Base-by-base conservation (phyloP, 192 early-diverging fungal species). In the Chytriomyces confervae region DNA sequence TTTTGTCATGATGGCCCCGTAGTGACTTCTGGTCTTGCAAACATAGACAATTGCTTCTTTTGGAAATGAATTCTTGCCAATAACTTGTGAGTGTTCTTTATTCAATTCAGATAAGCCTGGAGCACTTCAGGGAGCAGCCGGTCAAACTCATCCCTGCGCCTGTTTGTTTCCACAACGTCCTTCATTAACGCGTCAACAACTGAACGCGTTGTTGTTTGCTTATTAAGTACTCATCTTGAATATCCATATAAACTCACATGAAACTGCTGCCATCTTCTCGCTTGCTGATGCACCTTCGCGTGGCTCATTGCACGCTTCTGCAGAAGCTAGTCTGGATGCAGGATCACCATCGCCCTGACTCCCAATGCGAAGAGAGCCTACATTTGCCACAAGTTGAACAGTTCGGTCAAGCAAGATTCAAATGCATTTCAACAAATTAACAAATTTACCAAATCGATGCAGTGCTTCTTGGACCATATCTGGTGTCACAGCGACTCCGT, bases 391-490 rank as follows among this genome's bases (percentile, higher is more conserved):
- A 23, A 29, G 18, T 43, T 65, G 1, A 23, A 2, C 11, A 4
- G 63, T 29, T 13, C 20, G 2, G 24, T 29, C 13, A 13, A 13
- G 63, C 63, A 65, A 65, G 24, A 6, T 4, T 27, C 18, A 13
- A 1, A 43, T 13, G 24, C 13, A 23, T 13, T 43, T 65, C 13
- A 29, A 43, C 20, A 27, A 20, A 27, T 13, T 2, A 65, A 29
- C 16, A 23, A 43, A 16, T 5, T 63, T 74, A 83, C 82, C 78
- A 63, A 80, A 83, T 50, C 61, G 49, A 6, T 18, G 27, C 43
- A 77, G 53, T 6, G 79, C 71, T 75, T 77, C 78, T 29, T 77
- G 63, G 43, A 63, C 43, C 51, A 80, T 76, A 1, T 43, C 50
- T 16, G 45, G 53, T 5, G 72, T 78, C 44, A 85, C 62, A 18